phyloP scores from a whole-genome alignment of 2,329 filamentous ascomycete species.

The Raffaelea deltoideospora region DNA sequence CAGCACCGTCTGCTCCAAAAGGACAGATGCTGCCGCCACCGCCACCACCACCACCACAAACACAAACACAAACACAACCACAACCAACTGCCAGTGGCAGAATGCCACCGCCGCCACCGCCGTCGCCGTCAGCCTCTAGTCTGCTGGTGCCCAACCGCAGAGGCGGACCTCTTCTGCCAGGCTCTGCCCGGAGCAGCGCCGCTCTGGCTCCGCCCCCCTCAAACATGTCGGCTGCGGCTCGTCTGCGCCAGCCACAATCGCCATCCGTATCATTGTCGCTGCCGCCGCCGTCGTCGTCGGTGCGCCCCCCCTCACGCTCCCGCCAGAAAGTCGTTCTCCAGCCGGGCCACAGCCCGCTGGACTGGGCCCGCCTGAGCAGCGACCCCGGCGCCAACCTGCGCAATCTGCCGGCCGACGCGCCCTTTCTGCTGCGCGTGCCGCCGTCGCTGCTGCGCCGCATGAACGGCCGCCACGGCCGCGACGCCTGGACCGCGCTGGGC shows the following conservation, averaged over 20 bases:
- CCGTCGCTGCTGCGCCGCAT: slow-evolving; percentile 63
- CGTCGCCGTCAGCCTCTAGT: background rate
- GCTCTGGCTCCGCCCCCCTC: no score
- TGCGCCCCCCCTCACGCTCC: slow-evolving; percentile 37
- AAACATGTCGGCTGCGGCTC: no score
- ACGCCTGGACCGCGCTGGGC: slow-evolving; percentile 82
- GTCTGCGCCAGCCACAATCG: no score
- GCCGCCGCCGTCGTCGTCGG: slow-evolving; percentile 16
- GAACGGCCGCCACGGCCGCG: slow-evolving; percentile 69
- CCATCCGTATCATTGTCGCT: slow-evolving; percentile 15
- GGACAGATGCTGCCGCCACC: background rate
- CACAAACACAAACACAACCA: no score
- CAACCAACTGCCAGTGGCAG: slow-evolving; percentile 5
- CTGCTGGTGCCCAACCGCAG: slow-evolving; percentile 7
- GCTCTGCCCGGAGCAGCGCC: no score
- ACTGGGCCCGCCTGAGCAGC: slow-evolving; percentile 74
- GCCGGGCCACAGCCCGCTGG: slow-evolving; percentile 87
- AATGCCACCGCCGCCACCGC: slow-evolving; percentile 17
- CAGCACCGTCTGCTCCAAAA: background rate
- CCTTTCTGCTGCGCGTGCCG: slow-evolving; percentile 59
- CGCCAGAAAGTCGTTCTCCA: slow-evolving; percentile 58
- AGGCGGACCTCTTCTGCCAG: no score
- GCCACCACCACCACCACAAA: no score
- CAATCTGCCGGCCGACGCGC: slow-evolving; percentile 34
- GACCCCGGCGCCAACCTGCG: slow-evolving; percentile 51